Conservation (phyloP, 805 yeast genomes). For the Kuraishia molischiana region DNA sequence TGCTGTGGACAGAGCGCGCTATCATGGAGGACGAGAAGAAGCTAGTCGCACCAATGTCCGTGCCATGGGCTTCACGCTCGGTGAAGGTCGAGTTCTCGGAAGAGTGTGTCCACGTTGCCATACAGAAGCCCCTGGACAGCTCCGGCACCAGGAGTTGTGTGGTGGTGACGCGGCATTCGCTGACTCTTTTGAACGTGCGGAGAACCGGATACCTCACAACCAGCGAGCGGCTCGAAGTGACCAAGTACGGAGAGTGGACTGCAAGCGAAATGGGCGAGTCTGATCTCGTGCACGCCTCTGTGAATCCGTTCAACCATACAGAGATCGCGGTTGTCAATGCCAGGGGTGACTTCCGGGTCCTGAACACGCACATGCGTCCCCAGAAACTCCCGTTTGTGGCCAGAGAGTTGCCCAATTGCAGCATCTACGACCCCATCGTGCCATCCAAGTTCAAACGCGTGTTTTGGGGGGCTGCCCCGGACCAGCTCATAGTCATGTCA, state of each 20-base stretch:
- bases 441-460: constrained; percentile 47
- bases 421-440: constrained; percentile 35
- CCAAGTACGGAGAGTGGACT: neutral
- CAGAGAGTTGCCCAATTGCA: neutral
- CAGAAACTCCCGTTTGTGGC: neutral
- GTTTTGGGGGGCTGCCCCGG: constrained; percentile 28
- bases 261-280: neutral
- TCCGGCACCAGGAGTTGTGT: neutral
- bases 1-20: neutral
- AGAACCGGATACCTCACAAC: neutral
- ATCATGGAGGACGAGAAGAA: neutral
- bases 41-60: neutral
- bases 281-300: constrained; percentile 23
- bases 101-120: neutral
- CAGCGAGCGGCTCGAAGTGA: neutral
- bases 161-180: neutral
- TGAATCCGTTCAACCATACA: constrained; percentile 29
- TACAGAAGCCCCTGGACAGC: neutral
- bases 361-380: constrained; percentile 13
- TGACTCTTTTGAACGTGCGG: neutral
- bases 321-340: constrained; percentile 36
- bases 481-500: constrained; percentile 24
- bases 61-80: neutral
- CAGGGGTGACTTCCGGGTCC: constrained; percentile 41
- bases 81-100: neutral